Percentiles rank a stretch among this genome's conserved stretches.
phyloP scores from a whole-genome alignment of 192 early-diverging fungal genomes.

The Linnemannia exigua region DNA sequence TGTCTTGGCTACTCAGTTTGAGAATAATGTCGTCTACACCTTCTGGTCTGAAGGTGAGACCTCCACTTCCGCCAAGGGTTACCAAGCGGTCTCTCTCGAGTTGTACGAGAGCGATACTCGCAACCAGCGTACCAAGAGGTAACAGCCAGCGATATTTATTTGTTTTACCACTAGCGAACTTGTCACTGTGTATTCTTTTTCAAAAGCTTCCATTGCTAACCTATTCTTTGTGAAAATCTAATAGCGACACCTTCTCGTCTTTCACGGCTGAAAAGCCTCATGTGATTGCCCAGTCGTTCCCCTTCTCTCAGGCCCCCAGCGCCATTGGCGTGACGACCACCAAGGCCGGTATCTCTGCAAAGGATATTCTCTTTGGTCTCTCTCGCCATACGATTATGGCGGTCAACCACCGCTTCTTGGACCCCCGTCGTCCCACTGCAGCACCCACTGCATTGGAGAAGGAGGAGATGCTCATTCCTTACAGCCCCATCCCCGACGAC shows the following conservation, averaged over 20 bases:
- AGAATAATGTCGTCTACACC: slow-evolving; percentile 91
- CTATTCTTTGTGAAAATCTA: too few species aligned
- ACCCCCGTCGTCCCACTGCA: slow-evolving; percentile 83
- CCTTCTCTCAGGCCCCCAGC: slow-evolving; percentile 79
- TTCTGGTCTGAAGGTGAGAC: slow-evolving; percentile 87
- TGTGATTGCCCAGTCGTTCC: slow-evolving; percentile 82
- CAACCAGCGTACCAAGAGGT: slow-evolving; percentile 78
- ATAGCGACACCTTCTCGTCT: slow-evolving; percentile 81
- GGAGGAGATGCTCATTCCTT: slow-evolving; percentile 89
- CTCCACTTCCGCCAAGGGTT: slow-evolving; percentile 72
- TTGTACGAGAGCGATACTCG: slow-evolving; percentile 87
- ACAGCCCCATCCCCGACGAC: slow-evolving; percentile 82
- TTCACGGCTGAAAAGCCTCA: slow-evolving; percentile 75
- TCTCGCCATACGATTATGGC: slow-evolving; percentile 60
- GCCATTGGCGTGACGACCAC: slow-evolving; percentile 91
- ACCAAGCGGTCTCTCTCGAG: slow-evolving; percentile 87
- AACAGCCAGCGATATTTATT: slow-evolving; percentile 4
- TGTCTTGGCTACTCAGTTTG: slow-evolving; percentile 80
- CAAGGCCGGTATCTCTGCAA: slow-evolving; percentile 85
- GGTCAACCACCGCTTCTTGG: slow-evolving; percentile 80
- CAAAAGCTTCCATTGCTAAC: neutral
- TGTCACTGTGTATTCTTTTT: too few species aligned
- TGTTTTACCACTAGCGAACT: too few species aligned
- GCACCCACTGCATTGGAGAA: slow-evolving; percentile 84
- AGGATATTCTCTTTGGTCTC: slow-evolving; percentile 80